phyloP scores from a whole-genome alignment of 441 rosid genomes.

The Populus hybrid region DNA sequence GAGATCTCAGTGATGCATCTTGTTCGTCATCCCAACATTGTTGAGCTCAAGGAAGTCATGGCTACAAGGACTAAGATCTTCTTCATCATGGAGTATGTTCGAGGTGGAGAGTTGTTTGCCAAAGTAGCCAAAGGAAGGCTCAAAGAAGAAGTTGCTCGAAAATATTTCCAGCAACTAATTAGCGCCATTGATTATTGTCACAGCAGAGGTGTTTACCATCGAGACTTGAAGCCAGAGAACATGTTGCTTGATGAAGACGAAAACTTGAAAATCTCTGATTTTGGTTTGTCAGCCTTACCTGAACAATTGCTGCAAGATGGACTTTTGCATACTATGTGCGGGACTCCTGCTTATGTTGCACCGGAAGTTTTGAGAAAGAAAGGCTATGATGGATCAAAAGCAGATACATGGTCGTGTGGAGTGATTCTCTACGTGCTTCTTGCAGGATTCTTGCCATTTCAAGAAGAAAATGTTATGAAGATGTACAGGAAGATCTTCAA shows the following conservation, averaged over 20 bases:
- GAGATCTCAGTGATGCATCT: conserved; percentile 70
- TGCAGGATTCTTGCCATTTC: conserved; percentile 82
- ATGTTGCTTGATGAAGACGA: conserved; percentile 67
- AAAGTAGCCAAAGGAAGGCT: conserved; percentile 61
- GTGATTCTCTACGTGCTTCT: conserved; percentile 72
- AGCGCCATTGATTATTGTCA: conserved; percentile 81
- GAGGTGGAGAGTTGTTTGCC: conserved; percentile 81
- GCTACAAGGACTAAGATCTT: conserved; percentile 72
- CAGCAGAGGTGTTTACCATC: conserved; percentile 79
- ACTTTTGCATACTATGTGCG: conserved; percentile 75
- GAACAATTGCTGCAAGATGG: conserved; percentile 72
- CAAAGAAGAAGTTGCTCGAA: conserved; percentile 60
- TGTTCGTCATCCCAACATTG: conserved; percentile 76
- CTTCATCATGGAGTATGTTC: conserved; percentile 73
- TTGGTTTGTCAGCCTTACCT: conserved; percentile 75
- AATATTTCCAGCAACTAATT: conserved; percentile 73
- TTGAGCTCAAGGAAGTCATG: conserved; percentile 66
- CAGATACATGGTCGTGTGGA: conserved; percentile 88
- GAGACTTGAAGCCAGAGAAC: conserved; percentile 84
- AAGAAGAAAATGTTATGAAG: conserved; percentile 65
- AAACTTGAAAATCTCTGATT: conserved; percentile 71
- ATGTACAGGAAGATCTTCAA: conserved; percentile 73
- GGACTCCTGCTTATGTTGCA: conserved; percentile 85
- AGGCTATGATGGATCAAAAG: conserved; percentile 73
- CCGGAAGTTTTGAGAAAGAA: conserved; percentile 79